Conservation (phyloP, 2,329 filamentous ascomycete genomes). For the Clarireedia monteithiana region DNA sequence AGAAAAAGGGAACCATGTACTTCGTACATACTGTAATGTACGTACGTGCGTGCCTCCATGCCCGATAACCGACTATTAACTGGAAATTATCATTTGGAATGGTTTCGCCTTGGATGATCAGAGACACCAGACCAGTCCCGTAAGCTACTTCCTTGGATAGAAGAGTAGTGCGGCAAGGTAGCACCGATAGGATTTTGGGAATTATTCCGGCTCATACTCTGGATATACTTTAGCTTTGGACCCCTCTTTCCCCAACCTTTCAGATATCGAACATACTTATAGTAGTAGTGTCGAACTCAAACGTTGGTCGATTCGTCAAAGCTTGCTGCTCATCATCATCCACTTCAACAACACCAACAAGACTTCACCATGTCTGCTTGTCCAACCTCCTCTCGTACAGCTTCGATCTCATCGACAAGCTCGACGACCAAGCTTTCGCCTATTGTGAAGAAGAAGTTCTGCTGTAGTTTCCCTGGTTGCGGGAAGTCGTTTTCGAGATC, state of each 20-base stretch:
- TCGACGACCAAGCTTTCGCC: slow-evolving; percentile 15
- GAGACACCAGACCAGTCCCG: too few relatives aligned
- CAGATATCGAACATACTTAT: background rate
- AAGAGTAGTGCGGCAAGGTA: background rate
- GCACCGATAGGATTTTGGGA: slow-evolving; percentile 1
- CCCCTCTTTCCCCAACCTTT: slow-evolving; percentile 10
- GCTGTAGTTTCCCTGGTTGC: slow-evolving; percentile 35
- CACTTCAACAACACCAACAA: background rate
- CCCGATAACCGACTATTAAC: slow-evolving; percentile 6
- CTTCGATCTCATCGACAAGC: slow-evolving; percentile 19
- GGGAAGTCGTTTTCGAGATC: slow-evolving; percentile 41
- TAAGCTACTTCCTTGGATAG: too few relatives aligned
- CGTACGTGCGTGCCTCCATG: slow-evolving; percentile 3
- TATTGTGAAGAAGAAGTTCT: slow-evolving; percentile 29
- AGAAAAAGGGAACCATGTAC: slow-evolving; percentile 6
- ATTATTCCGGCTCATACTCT: slow-evolving; percentile 5
- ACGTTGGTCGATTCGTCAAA: slow-evolving; percentile 3
- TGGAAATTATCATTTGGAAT: background rate
- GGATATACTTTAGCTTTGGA: slow-evolving; percentile 6
- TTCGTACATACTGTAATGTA: slow-evolving; percentile 4
- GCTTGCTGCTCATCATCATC: slow-evolving; percentile 2
- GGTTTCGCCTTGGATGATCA: too few relatives aligned
- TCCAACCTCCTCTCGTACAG: slow-evolving; percentile 23
- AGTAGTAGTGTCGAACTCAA: slow-evolving; percentile 7
- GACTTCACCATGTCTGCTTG: slow-evolving; percentile 20